Base-by-base conservation (phyloP, 192 early-diverging fungal genomes). In the Podila horticola region DNA sequence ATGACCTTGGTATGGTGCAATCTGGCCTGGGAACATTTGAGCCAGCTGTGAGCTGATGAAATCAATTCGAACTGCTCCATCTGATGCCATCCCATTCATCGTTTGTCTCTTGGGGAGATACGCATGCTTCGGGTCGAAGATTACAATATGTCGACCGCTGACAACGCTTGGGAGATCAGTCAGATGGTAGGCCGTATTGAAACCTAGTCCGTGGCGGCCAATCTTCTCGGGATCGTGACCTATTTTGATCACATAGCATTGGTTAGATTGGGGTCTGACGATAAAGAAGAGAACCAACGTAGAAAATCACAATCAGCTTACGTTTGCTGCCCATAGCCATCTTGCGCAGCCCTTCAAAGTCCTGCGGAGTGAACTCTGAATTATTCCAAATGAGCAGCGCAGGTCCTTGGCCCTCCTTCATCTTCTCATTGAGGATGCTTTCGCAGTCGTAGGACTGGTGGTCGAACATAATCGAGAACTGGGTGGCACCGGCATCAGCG, bases 101-200 rank as follows among this genome's bases (percentile, higher is more conserved):
- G 33, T 66, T 0, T 41, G 60, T 5, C 22, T 31, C 19, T 33
- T 30, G 2, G 71, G 71, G 17, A 84, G 72, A 34, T 65, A 66
- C n/a, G 31, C 52, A 19, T 19, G 10, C 3, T 60, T 24, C 1
- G 77, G 77, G 29, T 84, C 76, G n/a, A 84, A 84, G 26, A 82
- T 70, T 12, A 48, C 72, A n/a, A 81, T 61, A 60, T 74, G 36
- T 7, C 48, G 45, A 22, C 71, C 71, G 19, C 79, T 82, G 24
- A 82, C 61, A 50, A 84, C 50, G n/a, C 71, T 74, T 0, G 83
- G 77, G 20, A 84, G 69, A 50, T 84, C 83, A 2, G 77, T 82
- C 33, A 81, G 28, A 33, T 84, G 83, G 58, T 74, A 84, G 9
- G 55, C 69, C 33, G 50, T 62, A 30, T 81, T 71, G 38, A 84